Conservation (phyloP, 2,329 filamentous ascomycete species). For the Talaromyces sp. region DNA sequence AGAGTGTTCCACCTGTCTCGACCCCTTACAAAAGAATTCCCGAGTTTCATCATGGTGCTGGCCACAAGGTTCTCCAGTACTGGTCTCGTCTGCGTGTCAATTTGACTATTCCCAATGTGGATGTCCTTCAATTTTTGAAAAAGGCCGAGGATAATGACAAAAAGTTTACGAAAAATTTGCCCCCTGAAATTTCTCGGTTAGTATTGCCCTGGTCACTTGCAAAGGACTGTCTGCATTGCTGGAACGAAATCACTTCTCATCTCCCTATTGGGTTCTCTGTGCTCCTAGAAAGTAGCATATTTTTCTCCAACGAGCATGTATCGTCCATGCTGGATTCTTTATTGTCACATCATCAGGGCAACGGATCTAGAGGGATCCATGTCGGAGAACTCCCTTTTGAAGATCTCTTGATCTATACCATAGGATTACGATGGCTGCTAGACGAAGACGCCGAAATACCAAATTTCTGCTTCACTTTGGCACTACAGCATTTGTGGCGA, state of each 20-base stretch:
- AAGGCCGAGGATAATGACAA: neutral
- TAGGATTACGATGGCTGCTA: too few species aligned
- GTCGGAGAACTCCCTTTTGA: too few species aligned
- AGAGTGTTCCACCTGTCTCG: neutral
- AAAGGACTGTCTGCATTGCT: neutral
- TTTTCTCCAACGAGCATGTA: too few species aligned
- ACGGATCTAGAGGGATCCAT: too few species aligned
- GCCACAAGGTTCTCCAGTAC: constrained; percentile 2
- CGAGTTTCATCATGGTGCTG: constrained; percentile 1
- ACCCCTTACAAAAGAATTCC: neutral
- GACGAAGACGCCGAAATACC: neutral
- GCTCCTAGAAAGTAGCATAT: too few species aligned
- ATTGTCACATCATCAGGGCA: too few species aligned
- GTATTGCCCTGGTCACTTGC: neutral
- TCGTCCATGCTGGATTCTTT: too few species aligned
- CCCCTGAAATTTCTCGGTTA: neutral
- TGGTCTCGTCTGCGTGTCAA: neutral
- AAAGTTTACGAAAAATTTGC: neutral
- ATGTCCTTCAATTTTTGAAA: neutral
- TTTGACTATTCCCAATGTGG: neutral
- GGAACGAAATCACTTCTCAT: neutral
- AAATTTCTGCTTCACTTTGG: neutral
- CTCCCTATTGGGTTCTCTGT: too few species aligned
- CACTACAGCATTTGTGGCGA: neutral
- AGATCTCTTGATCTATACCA: too few species aligned